These are phyloP conservation scores for Phaeosphaeria sp. DNA, from an alignment of 2,329 filamentous ascomycete genomes.

Conservation along the genomic window DNA sequence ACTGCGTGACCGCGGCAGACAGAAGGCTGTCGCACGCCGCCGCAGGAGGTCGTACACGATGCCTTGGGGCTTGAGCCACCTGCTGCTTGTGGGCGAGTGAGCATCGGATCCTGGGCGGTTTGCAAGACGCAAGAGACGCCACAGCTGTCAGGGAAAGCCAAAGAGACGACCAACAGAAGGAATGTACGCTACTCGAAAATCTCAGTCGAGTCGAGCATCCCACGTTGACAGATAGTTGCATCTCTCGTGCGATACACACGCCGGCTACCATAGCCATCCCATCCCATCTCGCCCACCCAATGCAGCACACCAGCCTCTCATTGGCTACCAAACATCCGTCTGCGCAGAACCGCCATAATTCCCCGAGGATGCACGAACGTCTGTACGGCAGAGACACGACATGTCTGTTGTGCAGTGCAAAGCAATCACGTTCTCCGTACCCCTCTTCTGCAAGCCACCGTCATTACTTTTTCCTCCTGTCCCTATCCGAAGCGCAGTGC, in stretches of 20 bases:
- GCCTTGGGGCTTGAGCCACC: slow-evolving; percentile 15
- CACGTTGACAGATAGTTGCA: background rate
- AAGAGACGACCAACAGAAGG: slow-evolving; percentile 6
- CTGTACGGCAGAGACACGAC: slow-evolving; percentile 11
- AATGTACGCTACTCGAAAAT: background rate
- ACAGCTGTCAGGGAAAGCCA: slow-evolving; percentile 2
- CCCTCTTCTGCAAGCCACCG: slow-evolving; percentile 13
- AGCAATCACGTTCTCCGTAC: slow-evolving; percentile 21
- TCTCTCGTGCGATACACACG: background rate
- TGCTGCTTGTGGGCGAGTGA: slow-evolving; percentile 9
- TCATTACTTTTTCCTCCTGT: slow-evolving; percentile 1
- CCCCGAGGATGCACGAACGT: slow-evolving; percentile 9
- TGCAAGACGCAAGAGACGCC: slow-evolving; percentile 12
- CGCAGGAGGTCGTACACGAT: slow-evolving; percentile 8
- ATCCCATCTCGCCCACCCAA: background rate
- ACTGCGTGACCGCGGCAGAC: slow-evolving; percentile 13
- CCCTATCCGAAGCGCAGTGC: background rate
- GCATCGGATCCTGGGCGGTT: slow-evolving; percentile 6
- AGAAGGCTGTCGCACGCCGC: slow-evolving; percentile 10
- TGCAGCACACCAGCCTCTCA: background rate
- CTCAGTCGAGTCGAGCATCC: background rate
- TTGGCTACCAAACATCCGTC: background rate
- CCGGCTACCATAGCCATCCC: background rate
- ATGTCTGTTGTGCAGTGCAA: slow-evolving; percentile 13
- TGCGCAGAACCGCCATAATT: slow-evolving; percentile 11